Evolutionary conservation across 2,329 filamentous ascomycete species (phyloP).

Genomic region (Lithohypha guttulata): DNA sequence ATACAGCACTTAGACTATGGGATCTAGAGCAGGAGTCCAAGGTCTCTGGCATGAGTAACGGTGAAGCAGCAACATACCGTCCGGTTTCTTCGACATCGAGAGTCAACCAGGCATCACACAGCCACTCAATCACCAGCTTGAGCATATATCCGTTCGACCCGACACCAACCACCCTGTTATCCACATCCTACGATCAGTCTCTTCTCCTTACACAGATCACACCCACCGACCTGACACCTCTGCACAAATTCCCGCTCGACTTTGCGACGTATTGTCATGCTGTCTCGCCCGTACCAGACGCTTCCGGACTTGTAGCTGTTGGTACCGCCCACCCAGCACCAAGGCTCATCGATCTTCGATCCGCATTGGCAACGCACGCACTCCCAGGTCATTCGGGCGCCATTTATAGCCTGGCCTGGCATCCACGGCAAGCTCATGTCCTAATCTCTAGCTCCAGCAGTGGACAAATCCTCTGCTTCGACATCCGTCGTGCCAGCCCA

Average conservation of each 20-base stretch:
- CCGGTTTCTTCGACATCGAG: slow-evolving; percentile 13
- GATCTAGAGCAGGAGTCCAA: slow-evolving; percentile 52
- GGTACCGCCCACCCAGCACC: slow-evolving; percentile 78
- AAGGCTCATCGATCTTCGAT: slow-evolving; percentile 74
- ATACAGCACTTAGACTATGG: slow-evolving; percentile 78
- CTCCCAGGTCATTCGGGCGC: slow-evolving; percentile 58
- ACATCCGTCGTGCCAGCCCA: slow-evolving; percentile 67
- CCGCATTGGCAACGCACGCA: slow-evolving; percentile 63
- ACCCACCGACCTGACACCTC: slow-evolving; percentile 30
- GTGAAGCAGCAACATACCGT: slow-evolving; percentile 37
- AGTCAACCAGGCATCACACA: slow-evolving; percentile 28
- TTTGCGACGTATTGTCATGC: slow-evolving; percentile 52
- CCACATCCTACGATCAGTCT: slow-evolving; percentile 36
- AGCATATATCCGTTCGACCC: slow-evolving; percentile 41
- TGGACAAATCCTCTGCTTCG: slow-evolving; percentile 75
- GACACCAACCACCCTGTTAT: slow-evolving; percentile 35
- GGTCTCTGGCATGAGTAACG: slow-evolving; percentile 22
- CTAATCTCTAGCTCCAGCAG: slow-evolving; percentile 78
- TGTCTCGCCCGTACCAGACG: slow-evolving; percentile 56
- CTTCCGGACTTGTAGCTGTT: slow-evolving; percentile 67
- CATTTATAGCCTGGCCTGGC: slow-evolving; percentile 63
- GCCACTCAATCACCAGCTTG: slow-evolving; percentile 36
- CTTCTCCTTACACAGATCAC: slow-evolving; percentile 34
- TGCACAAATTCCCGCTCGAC: slow-evolving; percentile 37
- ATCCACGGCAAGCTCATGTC: slow-evolving; percentile 53